Conservation (phyloP, 2,329 filamentous ascomycete species). For the Basipetospora sp. region DNA sequence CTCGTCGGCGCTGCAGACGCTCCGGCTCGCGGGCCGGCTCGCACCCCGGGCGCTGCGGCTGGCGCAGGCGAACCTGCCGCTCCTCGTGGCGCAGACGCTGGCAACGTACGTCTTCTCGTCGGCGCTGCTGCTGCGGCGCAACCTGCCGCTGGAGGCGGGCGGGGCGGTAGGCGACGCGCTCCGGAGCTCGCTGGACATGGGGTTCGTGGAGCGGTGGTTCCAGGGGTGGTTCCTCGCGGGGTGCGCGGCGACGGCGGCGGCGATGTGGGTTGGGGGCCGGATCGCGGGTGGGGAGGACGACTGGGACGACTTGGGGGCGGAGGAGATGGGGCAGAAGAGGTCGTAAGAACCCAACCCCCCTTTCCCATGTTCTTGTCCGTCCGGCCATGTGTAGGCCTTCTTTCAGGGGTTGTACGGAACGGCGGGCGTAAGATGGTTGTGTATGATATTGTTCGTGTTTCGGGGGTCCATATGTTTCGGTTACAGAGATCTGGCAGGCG, state of each 20-base stretch:
- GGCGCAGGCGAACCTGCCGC: slow-evolving; percentile 62
- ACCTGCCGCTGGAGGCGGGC: slow-evolving; percentile 62
- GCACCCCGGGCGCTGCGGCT: slow-evolving; percentile 57
- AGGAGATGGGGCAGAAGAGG: slow-evolving; percentile 59
- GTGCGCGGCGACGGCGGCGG: slow-evolving; percentile 49
- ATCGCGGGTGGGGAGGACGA: slow-evolving; percentile 40
- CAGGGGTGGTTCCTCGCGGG: slow-evolving; percentile 71
- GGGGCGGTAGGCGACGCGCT: slow-evolving; percentile 64
- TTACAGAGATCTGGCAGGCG: no score
- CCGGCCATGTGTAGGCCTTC: no score
- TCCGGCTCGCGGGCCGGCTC: slow-evolving; percentile 65
- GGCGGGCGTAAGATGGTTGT: no score
- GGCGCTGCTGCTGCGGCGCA: slow-evolving; percentile 61
- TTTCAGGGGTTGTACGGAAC: no score
- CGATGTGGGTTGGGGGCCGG: slow-evolving; percentile 57
- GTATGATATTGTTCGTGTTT: no score
- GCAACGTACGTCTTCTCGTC: slow-evolving; percentile 77
- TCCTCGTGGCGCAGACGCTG: slow-evolving; percentile 65
- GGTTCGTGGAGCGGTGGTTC: slow-evolving; percentile 59
- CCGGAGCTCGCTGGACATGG: slow-evolving; percentile 48
- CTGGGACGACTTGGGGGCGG: slow-evolving; percentile 43
- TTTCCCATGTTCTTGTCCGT: slow-evolving; percentile 1
- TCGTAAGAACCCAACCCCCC: slow-evolving; percentile 26
- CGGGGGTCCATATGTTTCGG: no score
- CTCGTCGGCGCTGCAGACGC: slow-evolving; percentile 71